Base-by-base conservation (phyloP, 2,329 filamentous ascomycete species). In the Camptophora hylomeconis region DNA sequence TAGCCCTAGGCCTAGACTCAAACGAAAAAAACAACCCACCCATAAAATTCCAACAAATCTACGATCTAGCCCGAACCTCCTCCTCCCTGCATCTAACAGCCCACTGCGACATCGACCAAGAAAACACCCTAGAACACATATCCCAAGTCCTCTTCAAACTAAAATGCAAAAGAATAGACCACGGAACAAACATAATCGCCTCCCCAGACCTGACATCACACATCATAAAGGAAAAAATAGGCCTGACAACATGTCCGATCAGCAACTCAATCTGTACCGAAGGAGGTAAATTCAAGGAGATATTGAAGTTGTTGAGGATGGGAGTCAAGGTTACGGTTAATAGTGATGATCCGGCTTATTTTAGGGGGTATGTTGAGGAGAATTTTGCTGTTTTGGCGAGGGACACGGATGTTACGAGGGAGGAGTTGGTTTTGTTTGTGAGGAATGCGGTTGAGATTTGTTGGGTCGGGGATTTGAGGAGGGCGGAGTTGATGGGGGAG, bases 51-150 rank as follows among this genome's bases (percentile, higher is more conserved):
- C 32, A 32, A 5, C 36, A 32, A 5, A 39, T 44, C 6, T 45
- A 38, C 26, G 31, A 35, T 17, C 37, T 41, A 8, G 44, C 44
- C 12, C 39, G 45, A 30, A 33, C 31, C 13, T 33, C 32, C 9
- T 59, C 63, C 22, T 59, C 60, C 0, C 50, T 62, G 30, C 53
- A 57, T 20, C 45, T 62, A 9, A 68, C 63, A 2, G 56, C 56
- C 40, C 64, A 68, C 31, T 66, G 61, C 42, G 64, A 67, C 33
- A 60, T 67, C 24, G 62, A 60, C 24, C 60, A 66, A 37, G 57
- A 60, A 31, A 60, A 65, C 35, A 57, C 58, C 0, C 53, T 54
- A 13, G 54, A 53, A 15, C 60, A 67, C 33, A 51, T 63, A 10
- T 42, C 42, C 2, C 52, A 64, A 33, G 34, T 28, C n/a, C 24